These are phyloP conservation scores for Wallacemonas collosoma DNA, from an alignment of 208 protist genomes.

Conservation along the genomic window DNA sequence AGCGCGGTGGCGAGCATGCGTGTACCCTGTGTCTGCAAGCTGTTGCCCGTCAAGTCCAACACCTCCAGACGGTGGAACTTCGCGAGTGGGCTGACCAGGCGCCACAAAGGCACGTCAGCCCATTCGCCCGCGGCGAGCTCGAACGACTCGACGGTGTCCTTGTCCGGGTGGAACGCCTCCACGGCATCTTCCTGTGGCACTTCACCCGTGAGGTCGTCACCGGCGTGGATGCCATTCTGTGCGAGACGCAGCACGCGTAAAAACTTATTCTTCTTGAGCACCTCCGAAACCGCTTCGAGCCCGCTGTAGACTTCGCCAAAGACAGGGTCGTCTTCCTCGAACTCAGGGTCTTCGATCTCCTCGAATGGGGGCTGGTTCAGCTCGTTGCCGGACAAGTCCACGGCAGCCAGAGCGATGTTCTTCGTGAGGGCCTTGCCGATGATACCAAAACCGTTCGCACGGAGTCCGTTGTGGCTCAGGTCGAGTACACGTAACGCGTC, in stretches of 20 bases:
- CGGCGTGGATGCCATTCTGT: conserved; percentile 83
- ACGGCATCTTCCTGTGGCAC: conserved; percentile 43
- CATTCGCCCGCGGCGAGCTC: conserved; percentile 33
- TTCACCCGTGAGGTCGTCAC: conserved; percentile 51
- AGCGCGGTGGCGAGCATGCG: conserved; percentile 83
- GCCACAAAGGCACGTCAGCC: conserved; percentile 78
- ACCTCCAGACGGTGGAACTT: conserved; percentile 71
- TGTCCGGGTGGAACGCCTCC: conserved; percentile 47
- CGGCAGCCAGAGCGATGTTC: conserved; percentile 69
- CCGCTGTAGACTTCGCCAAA: conserved; percentile 80
- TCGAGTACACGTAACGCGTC: conserved; percentile 80
- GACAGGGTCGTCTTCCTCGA: conserved; percentile 72
- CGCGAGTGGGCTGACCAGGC: conserved; percentile 67
- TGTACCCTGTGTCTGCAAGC: conserved; percentile 57
- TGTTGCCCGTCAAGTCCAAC: conserved; percentile 82
- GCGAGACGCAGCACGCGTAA: conserved; percentile 68
- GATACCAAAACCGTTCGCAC: conserved; percentile 80
- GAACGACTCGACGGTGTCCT: conserved; percentile 35
- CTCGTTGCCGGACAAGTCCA: conserved; percentile 79
- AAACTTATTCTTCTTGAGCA: conserved; percentile 93
- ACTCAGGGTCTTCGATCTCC: conserved; percentile 72
- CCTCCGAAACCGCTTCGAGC: conserved; percentile 79
- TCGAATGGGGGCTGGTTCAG: conserved; percentile 49
- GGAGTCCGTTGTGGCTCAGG: conserved; percentile 72
- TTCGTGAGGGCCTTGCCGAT: conserved; percentile 84